Base-by-base conservation (phyloP, 2,329 filamentous ascomycete genomes). In the Cryphonectria parasitica region DNA sequence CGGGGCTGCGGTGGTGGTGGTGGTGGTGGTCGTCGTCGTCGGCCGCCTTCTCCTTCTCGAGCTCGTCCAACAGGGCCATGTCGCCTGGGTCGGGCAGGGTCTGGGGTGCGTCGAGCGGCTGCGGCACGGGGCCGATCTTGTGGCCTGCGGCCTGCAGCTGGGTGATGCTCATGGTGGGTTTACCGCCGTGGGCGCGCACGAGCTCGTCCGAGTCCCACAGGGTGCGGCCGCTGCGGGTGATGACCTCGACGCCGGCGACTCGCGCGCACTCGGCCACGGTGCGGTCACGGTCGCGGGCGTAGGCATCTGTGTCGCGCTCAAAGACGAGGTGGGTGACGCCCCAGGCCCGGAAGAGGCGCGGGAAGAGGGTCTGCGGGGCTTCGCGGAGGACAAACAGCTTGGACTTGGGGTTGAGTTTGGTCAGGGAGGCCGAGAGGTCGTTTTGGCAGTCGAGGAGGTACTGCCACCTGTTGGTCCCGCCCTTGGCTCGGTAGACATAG, bases 261-360 rank as follows among this genome's bases (percentile, higher is more conserved):
- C 86, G 82, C 5, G 91, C 91, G n/a, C 90, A 79, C 22, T 84
- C 79, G 45, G 84, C 79, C 15, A 95, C 85, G 25, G 82, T 80
- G 1, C 83, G 83, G 78, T 95, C 92, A 65, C 92, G 81, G 56
- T 89, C 85, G 22, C 87, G 84, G 5, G 84, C 91, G 79, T 94
- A 94, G 0, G 90, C 84, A 81, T 95, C 92, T 0, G 91, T 93
- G 75, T 94, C 92, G 76, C 91, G 92, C 77, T 95, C 92, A 75
- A 94, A 94, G 0, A 94, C 91, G 6, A 94, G 80, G 79, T 94
- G 92, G 0, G 91, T 92, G 36, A 93, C 88, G 1, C 87, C 86
- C 92, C 92, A 95, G 25, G 87, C 86, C 75, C 89, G 88, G 83
- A 93, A 92, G 1, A 94, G 81, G 78, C 93, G 93, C 1, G 90